Base-by-base conservation (phyloP, 1,139 yeast species). In the Yamadazyma spencermartinsiae region DNA sequence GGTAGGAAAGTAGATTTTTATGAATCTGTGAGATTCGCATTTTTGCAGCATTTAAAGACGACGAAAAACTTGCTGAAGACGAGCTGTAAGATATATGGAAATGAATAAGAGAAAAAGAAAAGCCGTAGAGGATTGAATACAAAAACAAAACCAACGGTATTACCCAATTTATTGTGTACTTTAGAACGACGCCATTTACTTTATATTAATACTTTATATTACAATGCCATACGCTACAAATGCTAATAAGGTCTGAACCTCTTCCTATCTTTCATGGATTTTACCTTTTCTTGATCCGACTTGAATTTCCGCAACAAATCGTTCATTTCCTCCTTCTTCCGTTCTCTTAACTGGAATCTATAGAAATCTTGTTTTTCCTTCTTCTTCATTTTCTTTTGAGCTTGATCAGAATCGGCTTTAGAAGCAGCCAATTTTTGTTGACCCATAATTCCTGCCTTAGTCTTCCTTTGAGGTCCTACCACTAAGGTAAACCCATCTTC, bases 401-500 rank as follows among this genome's bases (percentile, higher is more conserved):
- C 77, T 42, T 68, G 68, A 12, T 71, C 76, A 19, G 61, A 51
- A 39, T 64, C 73, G 2, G 68, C 67, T 32, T 76, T 71, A 24
- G 68, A 54, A 23, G 32, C 13, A 24, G 77, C 69, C 38, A 68
- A 57, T 48, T 70, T 74, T 44, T 76, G 76, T 40, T 71, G 73
- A 27, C 86, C 86, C 59, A 80, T 49, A 6, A 81, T 77, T 38
- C 82, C 85, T 31, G 79, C 78, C 55, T 80, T 81, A 2, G 94
- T 82, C 69, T 86, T 88, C 47, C 95, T 77, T 58, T 86, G 90
- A 35, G 85, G 74, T 6, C 95, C 90, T 21, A 88, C 95, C 37
- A 90, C 98, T 55, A 86, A 65, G 0, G 95, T 88, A 63, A 90
- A 90, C 2, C 97, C 98, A 57, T 90, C 97, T 48, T 86, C 96